phyloP scores from a whole-genome alignment of 805 yeast species.

The Zygosaccharomyces gambellarensis region DNA sequence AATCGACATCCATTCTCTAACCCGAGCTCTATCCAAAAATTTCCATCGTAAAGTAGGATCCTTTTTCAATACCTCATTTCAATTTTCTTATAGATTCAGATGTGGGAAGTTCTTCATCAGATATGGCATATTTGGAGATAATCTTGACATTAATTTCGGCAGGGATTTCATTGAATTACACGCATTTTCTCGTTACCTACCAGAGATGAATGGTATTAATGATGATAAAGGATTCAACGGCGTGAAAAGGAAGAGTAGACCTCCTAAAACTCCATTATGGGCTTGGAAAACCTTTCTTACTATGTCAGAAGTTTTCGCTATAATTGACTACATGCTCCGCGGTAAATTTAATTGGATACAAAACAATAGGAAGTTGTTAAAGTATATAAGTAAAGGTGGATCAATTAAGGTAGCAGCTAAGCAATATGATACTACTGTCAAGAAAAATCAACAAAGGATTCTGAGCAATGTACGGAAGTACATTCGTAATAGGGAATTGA shows the following conservation, averaged over 20 bases:
- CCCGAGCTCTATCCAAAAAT: constrained; percentile 7
- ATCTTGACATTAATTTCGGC: constrained; percentile 1
- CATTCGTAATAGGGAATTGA: constrained; percentile 9
- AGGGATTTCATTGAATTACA: constrained; percentile 9
- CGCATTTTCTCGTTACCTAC: constrained; percentile 10
- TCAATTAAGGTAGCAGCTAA: constrained; percentile 9
- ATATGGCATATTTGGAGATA: constrained; percentile 12
- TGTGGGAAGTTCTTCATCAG: constrained; percentile 8
- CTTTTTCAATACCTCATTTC: constrained; percentile 11
- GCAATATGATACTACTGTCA: constrained; percentile 8
- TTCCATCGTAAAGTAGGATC: constrained; percentile 9
- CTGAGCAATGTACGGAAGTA: constrained; percentile 11
- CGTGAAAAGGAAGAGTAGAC: not conserved
- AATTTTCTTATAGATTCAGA: constrained; percentile 7
- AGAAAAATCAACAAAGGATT: constrained; percentile 9
- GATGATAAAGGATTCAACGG: not conserved
- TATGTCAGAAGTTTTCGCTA: constrained; percentile 8
- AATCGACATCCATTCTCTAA: constrained; percentile 3
- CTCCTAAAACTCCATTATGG: not conserved
- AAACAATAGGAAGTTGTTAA: constrained; percentile 7
- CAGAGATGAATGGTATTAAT: not conserved
- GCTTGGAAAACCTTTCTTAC: constrained; percentile 12
- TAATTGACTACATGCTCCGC: constrained; percentile 10
- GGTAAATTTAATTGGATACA: constrained; percentile 12
- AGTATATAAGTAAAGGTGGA: constrained; percentile 8